Conservation (phyloP, 805 yeast species). For the Lachancea dasiensis region DNA sequence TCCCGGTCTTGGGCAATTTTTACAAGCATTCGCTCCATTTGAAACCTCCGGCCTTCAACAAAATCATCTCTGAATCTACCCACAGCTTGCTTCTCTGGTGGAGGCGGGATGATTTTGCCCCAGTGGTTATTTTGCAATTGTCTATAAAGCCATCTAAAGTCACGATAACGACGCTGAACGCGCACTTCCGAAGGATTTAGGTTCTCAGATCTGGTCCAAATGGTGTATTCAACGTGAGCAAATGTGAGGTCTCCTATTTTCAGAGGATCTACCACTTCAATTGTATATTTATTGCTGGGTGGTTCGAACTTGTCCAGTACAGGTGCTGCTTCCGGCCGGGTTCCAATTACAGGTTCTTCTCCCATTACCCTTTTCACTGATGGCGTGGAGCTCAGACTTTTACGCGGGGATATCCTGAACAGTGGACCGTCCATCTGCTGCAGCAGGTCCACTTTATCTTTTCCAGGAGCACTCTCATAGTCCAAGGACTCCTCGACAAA, state of each 20-base stretch:
- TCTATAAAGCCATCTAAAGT: slow-evolving; percentile 90
- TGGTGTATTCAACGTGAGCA: slow-evolving; percentile 83
- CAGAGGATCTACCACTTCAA: slow-evolving; percentile 82
- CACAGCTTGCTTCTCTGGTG: slow-evolving; percentile 88
- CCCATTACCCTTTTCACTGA: slow-evolving; percentile 3
- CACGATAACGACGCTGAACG: slow-evolving; percentile 83
- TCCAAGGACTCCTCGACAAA: slow-evolving; percentile 28
- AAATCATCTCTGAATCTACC: slow-evolving; percentile 90
- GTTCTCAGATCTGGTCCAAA: slow-evolving; percentile 49
- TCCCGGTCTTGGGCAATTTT: slow-evolving; percentile 55
- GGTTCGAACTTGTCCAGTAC: slow-evolving; percentile 14
- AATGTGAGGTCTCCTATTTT: slow-evolving; percentile 87
- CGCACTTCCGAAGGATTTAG: slow-evolving; percentile 38
- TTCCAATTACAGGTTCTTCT: background rate
- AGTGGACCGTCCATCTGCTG: slow-evolving; percentile 24
- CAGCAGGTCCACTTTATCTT: slow-evolving; percentile 14
- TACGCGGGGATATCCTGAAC: slow-evolving; percentile 20
- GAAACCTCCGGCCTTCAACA: slow-evolving; percentile 76
- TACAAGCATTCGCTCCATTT: slow-evolving; percentile 78
- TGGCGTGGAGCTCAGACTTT: slow-evolving; percentile 7
- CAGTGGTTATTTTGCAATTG: slow-evolving; percentile 83
- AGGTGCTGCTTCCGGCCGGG: background rate
- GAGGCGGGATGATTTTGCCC: slow-evolving; percentile 89
- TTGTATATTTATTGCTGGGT: slow-evolving; percentile 40
- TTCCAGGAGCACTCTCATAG: slow-evolving; percentile 16